Conservation (phyloP, 2,329 filamentous ascomycete genomes). For the Aspergillus sojae region DNA sequence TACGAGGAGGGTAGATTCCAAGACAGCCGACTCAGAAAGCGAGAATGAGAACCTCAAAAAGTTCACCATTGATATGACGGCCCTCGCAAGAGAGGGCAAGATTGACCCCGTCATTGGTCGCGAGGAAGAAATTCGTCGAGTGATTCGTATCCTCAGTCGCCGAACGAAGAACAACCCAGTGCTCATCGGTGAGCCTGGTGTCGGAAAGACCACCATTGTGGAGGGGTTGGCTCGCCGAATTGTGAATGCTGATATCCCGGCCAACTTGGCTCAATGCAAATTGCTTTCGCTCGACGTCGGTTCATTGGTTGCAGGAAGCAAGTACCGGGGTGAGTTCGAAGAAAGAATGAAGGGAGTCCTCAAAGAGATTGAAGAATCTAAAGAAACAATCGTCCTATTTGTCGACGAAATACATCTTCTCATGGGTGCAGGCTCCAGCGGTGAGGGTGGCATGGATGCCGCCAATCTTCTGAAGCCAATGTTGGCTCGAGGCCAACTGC, state of each 20-base stretch:
- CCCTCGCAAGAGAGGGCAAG: slow-evolving; percentile 94
- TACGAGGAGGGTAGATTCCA: slow-evolving; percentile 90
- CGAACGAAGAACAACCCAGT: slow-evolving; percentile 99
- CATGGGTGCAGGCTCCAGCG: slow-evolving; percentile 93
- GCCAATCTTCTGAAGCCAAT: slow-evolving; percentile 98
- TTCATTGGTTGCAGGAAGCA: slow-evolving; percentile 92
- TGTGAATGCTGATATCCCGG: slow-evolving; percentile 93
- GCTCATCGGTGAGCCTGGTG: slow-evolving; percentile 95
- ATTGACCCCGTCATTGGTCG: slow-evolving; percentile 96
- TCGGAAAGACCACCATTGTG: slow-evolving; percentile 97
- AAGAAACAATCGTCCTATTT: slow-evolving; percentile 96
- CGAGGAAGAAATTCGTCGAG: slow-evolving; percentile 92
- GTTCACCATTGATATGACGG: slow-evolving; percentile 98
- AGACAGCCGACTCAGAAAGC: slow-evolving; percentile 87
- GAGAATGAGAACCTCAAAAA: slow-evolving; percentile 96
- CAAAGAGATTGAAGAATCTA: slow-evolving; percentile 93
- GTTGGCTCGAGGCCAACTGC: slow-evolving; percentile 92
- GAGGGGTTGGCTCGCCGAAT: slow-evolving; percentile 95
- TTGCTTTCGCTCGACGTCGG: slow-evolving; percentile 94
- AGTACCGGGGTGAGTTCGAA: slow-evolving; percentile 97
- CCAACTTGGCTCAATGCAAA: slow-evolving; percentile 91
- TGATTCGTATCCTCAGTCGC: slow-evolving; percentile 87
- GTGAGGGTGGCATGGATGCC: slow-evolving; percentile 97
- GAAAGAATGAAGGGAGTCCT: slow-evolving; percentile 99
- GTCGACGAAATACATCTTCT: slow-evolving; percentile 98